Conservation (phyloP, 371 early-diverging fungal species). For the Dichotomocladium elegans region DNA sequence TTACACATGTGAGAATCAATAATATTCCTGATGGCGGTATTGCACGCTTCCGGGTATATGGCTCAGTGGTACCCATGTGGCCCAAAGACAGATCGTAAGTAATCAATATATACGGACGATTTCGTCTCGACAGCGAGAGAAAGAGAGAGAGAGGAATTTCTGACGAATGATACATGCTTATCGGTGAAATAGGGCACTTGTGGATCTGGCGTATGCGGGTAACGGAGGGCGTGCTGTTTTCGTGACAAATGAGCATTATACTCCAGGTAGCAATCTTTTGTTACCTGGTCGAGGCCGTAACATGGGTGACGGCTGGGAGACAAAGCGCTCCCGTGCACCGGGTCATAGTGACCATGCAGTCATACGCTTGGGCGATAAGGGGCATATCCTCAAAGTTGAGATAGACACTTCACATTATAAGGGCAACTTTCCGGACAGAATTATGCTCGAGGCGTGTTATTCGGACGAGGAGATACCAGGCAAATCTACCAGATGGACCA, state of each 20-base stretch:
- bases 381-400: slow-evolving; percentile 68
- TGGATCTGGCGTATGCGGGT: slow-evolving; percentile 76
- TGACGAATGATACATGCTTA: slow-evolving; percentile 2
- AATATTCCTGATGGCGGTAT: slow-evolving; percentile 94
- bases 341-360: slow-evolving; percentile 74
- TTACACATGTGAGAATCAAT: slow-evolving; percentile 74
- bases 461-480: slow-evolving; percentile 41
- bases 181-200: slow-evolving; percentile 32
- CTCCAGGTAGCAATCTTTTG: slow-evolving; percentile 71
- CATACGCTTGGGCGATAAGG: slow-evolving; percentile 73
- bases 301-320: slow-evolving; percentile 81
- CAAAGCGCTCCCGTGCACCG: slow-evolving; percentile 64
- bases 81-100: slow-evolving; percentile 46
- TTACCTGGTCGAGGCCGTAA: slow-evolving; percentile 71
- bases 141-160: neutral
- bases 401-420: slow-evolving; percentile 84
- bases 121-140: neutral
- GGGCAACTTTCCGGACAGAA: slow-evolving; percentile 84
- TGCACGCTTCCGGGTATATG: slow-evolving; percentile 82
- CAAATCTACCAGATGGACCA: slow-evolving; percentile 47
- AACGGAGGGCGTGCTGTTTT: slow-evolving; percentile 73
- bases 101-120: no score
- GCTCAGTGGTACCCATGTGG: slow-evolving; percentile 71
- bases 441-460: slow-evolving; percentile 53
- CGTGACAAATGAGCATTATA: slow-evolving; percentile 78